Base-by-base conservation (phyloP, 2,329 filamentous ascomycete species). In the Aspergillus arachidicola region DNA sequence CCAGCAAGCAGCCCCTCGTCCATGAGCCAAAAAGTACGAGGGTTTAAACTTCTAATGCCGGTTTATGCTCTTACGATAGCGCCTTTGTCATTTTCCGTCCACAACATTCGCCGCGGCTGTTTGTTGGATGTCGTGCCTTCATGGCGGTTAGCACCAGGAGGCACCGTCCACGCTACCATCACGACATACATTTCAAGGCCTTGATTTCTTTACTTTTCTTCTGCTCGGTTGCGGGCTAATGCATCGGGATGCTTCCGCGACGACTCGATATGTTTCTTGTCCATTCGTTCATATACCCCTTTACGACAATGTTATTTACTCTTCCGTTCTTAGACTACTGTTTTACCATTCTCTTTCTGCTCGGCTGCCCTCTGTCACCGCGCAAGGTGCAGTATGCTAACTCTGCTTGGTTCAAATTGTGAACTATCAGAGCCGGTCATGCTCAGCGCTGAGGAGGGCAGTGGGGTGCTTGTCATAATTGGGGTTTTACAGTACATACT, bases 1-100 rank as follows among this genome's bases (percentile, higher is more conserved):
- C 41, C 59, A 56, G 61, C 57, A 59, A 56, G 61, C 57, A 59
- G 60, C 41, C 50, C 11, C 45, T 28, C 58, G 51, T 65, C 38
- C 45, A 16, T 60, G 71, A 61, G 66, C 64, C 65, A 58, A 61
- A 28, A 23, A 45, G 53, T 60, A 59, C 60, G 66, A 54, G 60
- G 61, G 61, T 60, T 34, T 60, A 14, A 36, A 55, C 21, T 38
- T 67, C 68, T 70, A 67, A 75, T 71, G 67, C 72, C 67, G 63
- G 68, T 67, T 76, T 67, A 78, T 73, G 76, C 72, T 72, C 51
- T 78, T 65, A 78, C 68, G 76, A 79, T 74, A 73, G 74, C 72
- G 71, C 69, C 69, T 72, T 71, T 68, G 43, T 60, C 30, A 53
- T 64, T 60, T 66, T 64, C 64, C 59, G 66, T 68, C 46, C 30